A percentile compares a stretch with the other conserved stretches of the same genome.
These are phyloP conservation scores for Uromyces viciae-fabae DNA, from an alignment of 1,284 basidiomycete genomes.

Conservation along the genomic window DNA sequence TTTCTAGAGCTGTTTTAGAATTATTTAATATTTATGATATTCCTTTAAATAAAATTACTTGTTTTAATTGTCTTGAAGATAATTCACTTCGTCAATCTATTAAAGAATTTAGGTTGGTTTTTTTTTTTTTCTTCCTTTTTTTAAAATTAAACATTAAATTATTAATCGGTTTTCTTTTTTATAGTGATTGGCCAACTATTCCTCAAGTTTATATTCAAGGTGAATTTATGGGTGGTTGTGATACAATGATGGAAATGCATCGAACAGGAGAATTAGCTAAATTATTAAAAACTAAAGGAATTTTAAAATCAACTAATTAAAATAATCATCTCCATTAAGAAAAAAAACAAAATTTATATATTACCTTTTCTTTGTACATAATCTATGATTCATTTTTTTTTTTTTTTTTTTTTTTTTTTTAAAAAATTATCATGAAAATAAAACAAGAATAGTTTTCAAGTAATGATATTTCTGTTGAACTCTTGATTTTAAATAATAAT, in stretches of 20 bases:
- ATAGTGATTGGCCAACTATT: conserved; percentile 93
- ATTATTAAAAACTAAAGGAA: conserved; percentile 68
- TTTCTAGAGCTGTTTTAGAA: conserved; percentile 88
- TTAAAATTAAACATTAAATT: neutral
- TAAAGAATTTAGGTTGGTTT: conserved; percentile 88
- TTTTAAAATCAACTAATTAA: conserved; percentile 58
- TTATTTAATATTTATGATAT: conserved; percentile 85
- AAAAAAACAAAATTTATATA: too few species aligned
- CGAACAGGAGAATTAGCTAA: conserved; percentile 88
- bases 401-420: too few species aligned
- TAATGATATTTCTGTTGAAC: too few species aligned
- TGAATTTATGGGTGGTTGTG: conserved; percentile 94
- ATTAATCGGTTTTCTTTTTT: conserved; percentile 49
- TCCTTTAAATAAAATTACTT: conserved; percentile 70
- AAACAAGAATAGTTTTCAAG: too few species aligned
- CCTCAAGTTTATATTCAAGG: conserved; percentile 92
- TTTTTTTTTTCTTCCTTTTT: neutral
- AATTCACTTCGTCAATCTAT: conserved; percentile 74
- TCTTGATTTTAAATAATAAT: too few species aligned
- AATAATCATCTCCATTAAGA: neutral
- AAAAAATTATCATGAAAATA: too few species aligned
- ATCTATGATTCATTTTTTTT: too few species aligned
- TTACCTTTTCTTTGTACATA: too few species aligned
- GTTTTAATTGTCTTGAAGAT: conserved; percentile 87
- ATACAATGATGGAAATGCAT: conserved; percentile 92